phyloP scores from a whole-genome alignment of 2,329 filamentous ascomycete genomes.

The Penicillium crustosum region DNA sequence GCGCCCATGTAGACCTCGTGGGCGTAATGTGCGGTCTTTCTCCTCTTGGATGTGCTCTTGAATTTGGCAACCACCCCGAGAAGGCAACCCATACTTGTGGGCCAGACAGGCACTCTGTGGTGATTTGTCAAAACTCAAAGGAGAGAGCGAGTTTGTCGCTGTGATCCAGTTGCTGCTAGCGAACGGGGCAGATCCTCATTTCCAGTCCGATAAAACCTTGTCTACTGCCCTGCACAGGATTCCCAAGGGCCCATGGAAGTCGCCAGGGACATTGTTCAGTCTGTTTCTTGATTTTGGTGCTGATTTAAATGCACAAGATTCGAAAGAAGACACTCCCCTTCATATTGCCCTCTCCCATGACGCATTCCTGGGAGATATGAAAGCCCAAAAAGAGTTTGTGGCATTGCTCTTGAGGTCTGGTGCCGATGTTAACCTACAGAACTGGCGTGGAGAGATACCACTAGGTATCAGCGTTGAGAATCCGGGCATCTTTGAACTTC shows the following conservation, averaged over 20 bases:
- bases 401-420: not conserved
- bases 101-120: accelerated
- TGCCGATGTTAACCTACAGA: not conserved
- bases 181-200: not conserved
- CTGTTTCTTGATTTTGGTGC: not conserved
- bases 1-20: not conserved
- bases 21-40: accelerated
- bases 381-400: not conserved
- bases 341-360: not conserved
- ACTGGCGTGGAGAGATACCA: not conserved
- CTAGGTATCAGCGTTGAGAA: not conserved
- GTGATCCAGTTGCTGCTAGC: not conserved
- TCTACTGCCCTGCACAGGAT: not conserved
- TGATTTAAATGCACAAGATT: not conserved
- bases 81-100: not conserved
- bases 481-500: not conserved
- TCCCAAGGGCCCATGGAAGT: not conserved
- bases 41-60: not conserved
- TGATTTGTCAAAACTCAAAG: not conserved
- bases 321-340: not conserved
- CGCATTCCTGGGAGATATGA: not conserved
- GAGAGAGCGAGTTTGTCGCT: not conserved
- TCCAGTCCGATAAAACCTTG: accelerated
- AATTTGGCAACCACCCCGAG: not conserved
- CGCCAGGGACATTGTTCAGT: not conserved